phyloP scores from a whole-genome alignment of 2,329 filamentous ascomycete species.

The Seiridium cupressi region DNA sequence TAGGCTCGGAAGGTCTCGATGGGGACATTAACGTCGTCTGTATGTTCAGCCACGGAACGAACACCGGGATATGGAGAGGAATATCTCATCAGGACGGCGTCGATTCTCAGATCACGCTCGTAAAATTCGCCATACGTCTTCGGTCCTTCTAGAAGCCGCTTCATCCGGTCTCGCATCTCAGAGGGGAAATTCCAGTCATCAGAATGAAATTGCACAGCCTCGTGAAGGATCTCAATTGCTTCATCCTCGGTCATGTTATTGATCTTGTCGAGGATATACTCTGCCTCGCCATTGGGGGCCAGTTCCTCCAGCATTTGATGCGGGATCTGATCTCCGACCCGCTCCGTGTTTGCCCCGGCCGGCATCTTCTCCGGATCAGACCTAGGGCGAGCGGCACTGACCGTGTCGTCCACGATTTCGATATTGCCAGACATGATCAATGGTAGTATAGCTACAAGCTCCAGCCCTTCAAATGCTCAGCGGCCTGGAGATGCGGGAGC shows the following conservation, averaged over 20 bases:
- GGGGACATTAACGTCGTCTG: background rate
- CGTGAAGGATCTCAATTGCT: slow-evolving; percentile 35
- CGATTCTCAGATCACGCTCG: slow-evolving; percentile 18
- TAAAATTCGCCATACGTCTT: slow-evolving; percentile 39
- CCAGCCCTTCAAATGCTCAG: background rate
- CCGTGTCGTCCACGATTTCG: slow-evolving; percentile 2
- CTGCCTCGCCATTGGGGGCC: slow-evolving; percentile 40
- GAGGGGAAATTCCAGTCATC: slow-evolving; percentile 45
- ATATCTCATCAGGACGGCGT: slow-evolving; percentile 5
- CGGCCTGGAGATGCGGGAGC: background rate
- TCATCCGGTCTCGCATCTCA: slow-evolving; percentile 40
- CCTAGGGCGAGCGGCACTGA: background rate
- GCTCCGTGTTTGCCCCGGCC: background rate
- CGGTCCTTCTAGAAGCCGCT: slow-evolving; percentile 32
- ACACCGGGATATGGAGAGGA: slow-evolving; percentile 4
- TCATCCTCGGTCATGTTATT: slow-evolving; percentile 41
- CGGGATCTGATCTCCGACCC: slow-evolving; percentile 34
- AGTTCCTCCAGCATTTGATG: slow-evolving; percentile 37
- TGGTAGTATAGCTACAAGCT: background rate
- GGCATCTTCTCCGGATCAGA: slow-evolving; percentile 8
- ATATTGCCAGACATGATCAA: slow-evolving; percentile 2
- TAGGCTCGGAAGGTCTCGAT: slow-evolving; percentile 6
- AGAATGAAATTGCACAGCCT: slow-evolving; percentile 35
- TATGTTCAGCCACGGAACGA: slow-evolving; percentile 3
- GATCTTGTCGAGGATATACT: slow-evolving; percentile 39